These are phyloP conservation scores for Eleusine indica DNA, from an alignment of 176 grass and related monocot genomes.

Conservation along the genomic window DNA sequence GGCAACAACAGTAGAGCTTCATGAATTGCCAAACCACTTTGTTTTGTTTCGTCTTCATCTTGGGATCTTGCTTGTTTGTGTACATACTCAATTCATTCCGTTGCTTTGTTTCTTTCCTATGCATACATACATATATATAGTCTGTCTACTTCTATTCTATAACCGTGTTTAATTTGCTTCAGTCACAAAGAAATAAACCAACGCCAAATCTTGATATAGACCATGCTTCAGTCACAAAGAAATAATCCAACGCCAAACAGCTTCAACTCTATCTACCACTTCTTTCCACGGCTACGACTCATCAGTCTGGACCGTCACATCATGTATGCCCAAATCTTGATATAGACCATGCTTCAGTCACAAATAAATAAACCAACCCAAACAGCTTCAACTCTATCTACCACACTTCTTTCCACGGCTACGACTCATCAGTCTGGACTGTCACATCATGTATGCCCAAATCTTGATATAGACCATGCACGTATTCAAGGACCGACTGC, in stretches of 20 bases:
- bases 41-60: background rate
- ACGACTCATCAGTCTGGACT: slow-evolving; percentile 61
- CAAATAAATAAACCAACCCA: background rate
- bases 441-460: slow-evolving; percentile 82
- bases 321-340: too few species aligned
- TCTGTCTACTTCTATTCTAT: background rate
- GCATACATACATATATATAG: background rate
- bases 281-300: too few species aligned
- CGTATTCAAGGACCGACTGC: slow-evolving; percentile 52
- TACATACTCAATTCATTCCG: background rate
- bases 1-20: too few species aligned
- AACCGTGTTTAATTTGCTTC: background rate
- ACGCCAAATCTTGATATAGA: too few species aligned
- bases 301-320: too few species aligned
- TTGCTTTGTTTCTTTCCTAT: background rate
- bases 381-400: background rate
- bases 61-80: background rate
- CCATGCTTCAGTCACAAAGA: background rate
- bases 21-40: background rate
- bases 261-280: background rate
- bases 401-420: slow-evolving; percentile 26
- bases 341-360: background rate
- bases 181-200: background rate
- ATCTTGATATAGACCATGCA: slow-evolving; percentile 82
- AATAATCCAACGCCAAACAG: background rate